Evolutionary conservation across 805 yeast genomes (phyloP).

Genomic region (Tetrapisispora nanseiensis): DNA sequence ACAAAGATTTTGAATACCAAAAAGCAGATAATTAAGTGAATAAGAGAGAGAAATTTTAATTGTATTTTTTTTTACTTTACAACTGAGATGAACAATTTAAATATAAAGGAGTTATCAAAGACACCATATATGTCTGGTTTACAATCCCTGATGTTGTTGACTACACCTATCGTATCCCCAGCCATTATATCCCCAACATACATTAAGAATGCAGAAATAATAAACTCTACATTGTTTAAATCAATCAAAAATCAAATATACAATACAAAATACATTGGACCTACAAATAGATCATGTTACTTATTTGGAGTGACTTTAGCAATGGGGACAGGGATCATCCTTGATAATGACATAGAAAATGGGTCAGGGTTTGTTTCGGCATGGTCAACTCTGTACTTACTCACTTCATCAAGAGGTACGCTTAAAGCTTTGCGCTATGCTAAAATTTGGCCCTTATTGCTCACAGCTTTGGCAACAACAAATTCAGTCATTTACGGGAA

Average conservation of each 20-base stretch:
- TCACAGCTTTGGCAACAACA: slow-evolving; percentile 48
- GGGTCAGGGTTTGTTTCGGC: slow-evolving; percentile 77
- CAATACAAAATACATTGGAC: slow-evolving; percentile 24
- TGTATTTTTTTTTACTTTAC: neutral
- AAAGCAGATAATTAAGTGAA: no score
- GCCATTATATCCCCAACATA: slow-evolving; percentile 11
- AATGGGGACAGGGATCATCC: slow-evolving; percentile 62
- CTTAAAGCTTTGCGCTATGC: slow-evolving; percentile 41
- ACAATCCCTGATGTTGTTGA: slow-evolving; percentile 31
- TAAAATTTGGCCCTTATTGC: slow-evolving; percentile 51
- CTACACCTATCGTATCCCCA: slow-evolving; percentile 32
- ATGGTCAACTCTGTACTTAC: slow-evolving; percentile 67
- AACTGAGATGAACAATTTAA: neutral
- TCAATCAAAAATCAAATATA: neutral
- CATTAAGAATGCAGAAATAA: slow-evolving; percentile 6
- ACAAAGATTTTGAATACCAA: no score
- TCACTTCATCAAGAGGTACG: slow-evolving; percentile 60
- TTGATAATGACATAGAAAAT: slow-evolving; percentile 65
- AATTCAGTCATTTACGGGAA: slow-evolving; percentile 63
- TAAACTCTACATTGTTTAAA: neutral
- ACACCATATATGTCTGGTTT: slow-evolving; percentile 43
- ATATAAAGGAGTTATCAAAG: slow-evolving; percentile 15
- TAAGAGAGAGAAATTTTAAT: no score
- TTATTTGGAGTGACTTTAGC: slow-evolving; percentile 55
- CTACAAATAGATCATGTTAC: slow-evolving; percentile 32